Percentiles rank a stretch among this genome's conserved stretches.
phyloP scores from a whole-genome alignment of 2,329 filamentous ascomycete genomes.

The Orbilia javanica region DNA sequence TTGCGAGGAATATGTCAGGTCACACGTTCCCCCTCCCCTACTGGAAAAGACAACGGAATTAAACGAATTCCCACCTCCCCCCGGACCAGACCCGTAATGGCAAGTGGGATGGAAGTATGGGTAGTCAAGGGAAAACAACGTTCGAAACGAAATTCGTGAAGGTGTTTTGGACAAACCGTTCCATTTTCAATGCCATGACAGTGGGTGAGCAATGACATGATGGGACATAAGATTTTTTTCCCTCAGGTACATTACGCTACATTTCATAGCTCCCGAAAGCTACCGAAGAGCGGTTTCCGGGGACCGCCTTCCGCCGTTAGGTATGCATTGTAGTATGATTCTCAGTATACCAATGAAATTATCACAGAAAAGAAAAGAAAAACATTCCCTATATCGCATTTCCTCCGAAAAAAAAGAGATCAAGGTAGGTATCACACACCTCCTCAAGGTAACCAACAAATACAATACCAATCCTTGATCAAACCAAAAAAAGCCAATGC shows the following conservation, averaged over 20 bases:
- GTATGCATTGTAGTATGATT: conserved; percentile 17
- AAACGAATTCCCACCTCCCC: conserved; percentile 56
- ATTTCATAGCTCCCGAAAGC: conserved; percentile 1
- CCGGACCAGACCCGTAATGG: conserved; percentile 51
- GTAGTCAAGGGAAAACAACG: conserved; percentile 13
- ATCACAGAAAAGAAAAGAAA: no score
- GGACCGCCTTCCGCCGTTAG: not conserved
- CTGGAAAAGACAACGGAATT: conserved; percentile 59
- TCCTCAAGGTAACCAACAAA: no score
- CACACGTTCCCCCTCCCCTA: conserved; percentile 58
- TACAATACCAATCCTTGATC: no score
- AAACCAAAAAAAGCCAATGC: no score
- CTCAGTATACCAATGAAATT: conserved; percentile 18
- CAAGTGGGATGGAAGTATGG: conserved; percentile 52
- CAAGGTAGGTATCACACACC: not conserved
- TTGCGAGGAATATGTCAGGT: conserved; percentile 58
- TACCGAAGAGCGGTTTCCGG: conserved; percentile 33
- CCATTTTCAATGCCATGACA: not conserved
- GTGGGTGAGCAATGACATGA: conserved; percentile 22
- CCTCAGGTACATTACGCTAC: conserved; percentile 12
- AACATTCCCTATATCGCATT: conserved; percentile 25
- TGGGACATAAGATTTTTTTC: not conserved
- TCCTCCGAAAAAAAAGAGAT: conserved; percentile 4
- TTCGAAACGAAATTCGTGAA: no score
- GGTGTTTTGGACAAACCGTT: conserved; percentile 23